A percentile compares a stretch with the other conserved stretches of the same genome.
phyloP scores from a whole-genome alignment of 139 green algal species.

The Volvox reticuliferus region DNA sequence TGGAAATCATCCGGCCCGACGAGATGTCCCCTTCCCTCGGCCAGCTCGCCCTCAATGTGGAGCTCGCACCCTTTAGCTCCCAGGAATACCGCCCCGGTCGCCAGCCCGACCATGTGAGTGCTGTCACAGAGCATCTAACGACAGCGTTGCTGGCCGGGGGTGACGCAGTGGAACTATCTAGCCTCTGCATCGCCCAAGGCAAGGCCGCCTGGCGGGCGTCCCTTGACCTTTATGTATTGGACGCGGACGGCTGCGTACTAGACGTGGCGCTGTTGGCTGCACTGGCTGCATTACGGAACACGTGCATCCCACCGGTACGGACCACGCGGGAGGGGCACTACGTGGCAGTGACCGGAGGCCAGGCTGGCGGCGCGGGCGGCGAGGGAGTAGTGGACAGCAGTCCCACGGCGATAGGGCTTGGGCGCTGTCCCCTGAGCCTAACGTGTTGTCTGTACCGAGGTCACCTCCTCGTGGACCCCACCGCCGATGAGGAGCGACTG shows the following conservation, averaged over 20 bases:
- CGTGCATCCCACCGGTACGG: slow-evolving; percentile 58
- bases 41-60: slow-evolving; percentile 65
- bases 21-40: slow-evolving; percentile 63
- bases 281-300: slow-evolving; percentile 67
- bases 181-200: slow-evolving; percentile 75
- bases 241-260: slow-evolving; percentile 76
- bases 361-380: neutral
- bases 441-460: slow-evolving; percentile 69
- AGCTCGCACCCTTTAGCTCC: slow-evolving; percentile 77
- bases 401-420: slow-evolving; percentile 31
- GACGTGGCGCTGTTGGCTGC: slow-evolving; percentile 79
- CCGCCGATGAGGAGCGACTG: slow-evolving; percentile 78
- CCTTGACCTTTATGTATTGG: slow-evolving; percentile 83
- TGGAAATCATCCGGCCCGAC: slow-evolving; percentile 65
- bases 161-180: slow-evolving; percentile 8
- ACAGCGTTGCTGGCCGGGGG: slow-evolving; percentile 40
- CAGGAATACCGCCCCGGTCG: slow-evolving; percentile 55
- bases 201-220: slow-evolving; percentile 72
- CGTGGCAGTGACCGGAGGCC: neutral
- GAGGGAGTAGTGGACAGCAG: neutral
- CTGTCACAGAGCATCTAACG: slow-evolving; percentile 63
- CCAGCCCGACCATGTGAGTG: slow-evolving; percentile 48
- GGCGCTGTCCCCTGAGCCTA: slow-evolving; percentile 49
- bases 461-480: slow-evolving; percentile 76
- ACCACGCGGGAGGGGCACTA: slow-evolving; percentile 64